Base-by-base conservation (phyloP, 768 basidiomycete genomes). In the Lactarius hatsudake region DNA sequence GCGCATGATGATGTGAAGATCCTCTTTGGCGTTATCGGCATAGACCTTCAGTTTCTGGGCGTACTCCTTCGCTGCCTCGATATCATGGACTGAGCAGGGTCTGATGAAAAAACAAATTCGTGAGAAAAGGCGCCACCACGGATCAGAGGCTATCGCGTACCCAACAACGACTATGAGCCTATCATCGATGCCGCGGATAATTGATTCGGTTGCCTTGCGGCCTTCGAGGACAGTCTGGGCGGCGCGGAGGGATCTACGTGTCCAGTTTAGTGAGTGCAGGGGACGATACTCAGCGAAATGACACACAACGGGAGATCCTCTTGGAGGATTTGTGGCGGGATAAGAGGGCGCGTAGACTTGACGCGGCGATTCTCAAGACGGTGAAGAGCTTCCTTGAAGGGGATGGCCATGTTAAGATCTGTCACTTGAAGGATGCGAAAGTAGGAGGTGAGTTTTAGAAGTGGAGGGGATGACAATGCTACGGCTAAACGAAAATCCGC, bases 61-160 rank as follows among this genome's bases (percentile, higher is more conserved):
- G 74, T 98, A 97, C 74, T 93, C 93, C 34, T 92, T 75, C 10
- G 94, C 96, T 43, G 92, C 87, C 53, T 91, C 86, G 60, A 89
- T 84, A 74, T 95, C 89, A 79, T 99, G 93, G 2, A 99, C 93
- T 0, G 96, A 98, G 78, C 96, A 99, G 5, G 96, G 96, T 2
- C 96, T 89, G 48, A 55, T 6, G 40, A 63, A 53, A 26, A 30
- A 20, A 53, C 20, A 53, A 26, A 1, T 15, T 43, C 28, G 42
- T 69, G 8, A 57, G 61, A 53, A 30, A 48, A 17, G 36, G 63
- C 42, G 45, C 43, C n/a, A 60, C 40, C 18, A 58, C 17, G 13
- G 45, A 51, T 43, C 23, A 34, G 57, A 51, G 34, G 42, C 30
- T 0, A 42, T 9, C 26, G 76, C 86, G 63, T 75, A 92, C 91